A percentile compares a stretch with the other conserved stretches of the same genome.
Evolutionary conservation across 208 protist genomes (phyloP).

Genomic region (Leptomonas seymouri): DNA sequence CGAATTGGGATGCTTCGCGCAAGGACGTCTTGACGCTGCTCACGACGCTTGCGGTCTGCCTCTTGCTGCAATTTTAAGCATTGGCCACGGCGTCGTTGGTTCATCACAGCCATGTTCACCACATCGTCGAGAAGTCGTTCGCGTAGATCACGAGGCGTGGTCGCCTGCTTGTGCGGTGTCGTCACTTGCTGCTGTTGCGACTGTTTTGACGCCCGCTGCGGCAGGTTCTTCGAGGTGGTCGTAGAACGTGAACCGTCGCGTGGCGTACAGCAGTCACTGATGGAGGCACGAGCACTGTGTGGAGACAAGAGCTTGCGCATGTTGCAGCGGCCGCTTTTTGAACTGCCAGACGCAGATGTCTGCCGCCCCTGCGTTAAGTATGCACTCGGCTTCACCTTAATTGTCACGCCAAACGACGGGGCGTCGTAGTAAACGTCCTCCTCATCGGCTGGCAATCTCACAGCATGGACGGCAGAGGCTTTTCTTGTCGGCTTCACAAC

Average conservation of each 20-base stretch:
- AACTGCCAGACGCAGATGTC: background rate
- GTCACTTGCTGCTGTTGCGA: background rate
- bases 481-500: background rate
- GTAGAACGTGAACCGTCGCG: constrained; percentile 24
- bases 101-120: constrained; percentile 29
- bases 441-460: constrained; percentile 14
- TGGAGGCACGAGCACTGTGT: constrained; percentile 11
- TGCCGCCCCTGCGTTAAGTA: constrained; percentile 31
- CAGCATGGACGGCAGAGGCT: background rate
- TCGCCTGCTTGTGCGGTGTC: background rate
- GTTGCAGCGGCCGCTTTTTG: background rate
- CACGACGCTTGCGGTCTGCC: constrained; percentile 24
- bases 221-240: background rate
- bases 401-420: constrained; percentile 22
- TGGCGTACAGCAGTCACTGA: constrained; percentile 13
- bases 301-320: constrained; percentile 11
- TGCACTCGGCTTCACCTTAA: constrained; percentile 37
- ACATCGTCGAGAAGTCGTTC: constrained; percentile 36
- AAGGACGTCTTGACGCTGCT: constrained; percentile 22
- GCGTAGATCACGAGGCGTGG: constrained; percentile 20
- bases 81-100: constrained; percentile 22
- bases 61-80: constrained; percentile 19
- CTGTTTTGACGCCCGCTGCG: background rate
- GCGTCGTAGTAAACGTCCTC: constrained; percentile 30
- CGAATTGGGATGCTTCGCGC: background rate